Percentiles rank a stretch among this genome's conserved stretches.
phyloP scores from a whole-genome alignment of 768 basidiomycete genomes.

The Tulasnella sp. region DNA sequence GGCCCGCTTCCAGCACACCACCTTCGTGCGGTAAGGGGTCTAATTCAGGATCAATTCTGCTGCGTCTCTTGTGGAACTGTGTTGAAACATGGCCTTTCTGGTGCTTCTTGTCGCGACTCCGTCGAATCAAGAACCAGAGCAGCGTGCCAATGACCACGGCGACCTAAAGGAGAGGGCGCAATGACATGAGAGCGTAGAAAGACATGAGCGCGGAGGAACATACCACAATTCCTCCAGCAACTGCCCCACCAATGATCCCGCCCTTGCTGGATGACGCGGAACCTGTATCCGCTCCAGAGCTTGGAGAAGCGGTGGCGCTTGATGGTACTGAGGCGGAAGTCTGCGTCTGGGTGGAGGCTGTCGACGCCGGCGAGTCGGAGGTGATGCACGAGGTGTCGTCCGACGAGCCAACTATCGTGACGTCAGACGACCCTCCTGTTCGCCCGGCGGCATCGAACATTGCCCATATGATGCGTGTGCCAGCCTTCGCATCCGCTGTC shows the following conservation, averaged over 20 bases:
- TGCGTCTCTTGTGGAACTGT: conserved; percentile 7
- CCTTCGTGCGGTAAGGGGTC: neutral
- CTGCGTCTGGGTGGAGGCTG: neutral
- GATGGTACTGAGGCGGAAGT: neutral
- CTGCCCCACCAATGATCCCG: conserved; percentile 4
- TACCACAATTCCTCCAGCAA: conserved; percentile 3
- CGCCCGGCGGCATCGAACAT: conserved; percentile 10
- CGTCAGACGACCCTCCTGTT: conserved; percentile 10
- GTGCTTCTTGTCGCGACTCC: neutral
- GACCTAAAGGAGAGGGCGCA: neutral
- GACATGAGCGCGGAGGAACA: neutral
- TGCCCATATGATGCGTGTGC: conserved; percentile 8
- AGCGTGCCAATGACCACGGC: neutral
- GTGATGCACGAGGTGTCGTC: conserved; percentile 7
- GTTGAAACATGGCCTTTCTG: conserved; percentile 4
- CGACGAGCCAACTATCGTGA: conserved; percentile 8
- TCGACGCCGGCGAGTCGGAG: conserved; percentile 9
- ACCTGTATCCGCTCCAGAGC: neutral
- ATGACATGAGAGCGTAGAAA: neutral
- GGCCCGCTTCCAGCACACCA: neutral
- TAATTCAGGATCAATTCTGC: conserved; percentile 5
- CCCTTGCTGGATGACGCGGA: neutral
- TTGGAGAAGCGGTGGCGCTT: neutral
- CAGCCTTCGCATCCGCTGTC: conserved; percentile 11
- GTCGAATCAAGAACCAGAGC: conserved; percentile 5